These are phyloP conservation scores for Yamadazyma pseudoaaseri DNA, from an alignment of 1,139 yeast genomes.

Conservation along the genomic window DNA sequence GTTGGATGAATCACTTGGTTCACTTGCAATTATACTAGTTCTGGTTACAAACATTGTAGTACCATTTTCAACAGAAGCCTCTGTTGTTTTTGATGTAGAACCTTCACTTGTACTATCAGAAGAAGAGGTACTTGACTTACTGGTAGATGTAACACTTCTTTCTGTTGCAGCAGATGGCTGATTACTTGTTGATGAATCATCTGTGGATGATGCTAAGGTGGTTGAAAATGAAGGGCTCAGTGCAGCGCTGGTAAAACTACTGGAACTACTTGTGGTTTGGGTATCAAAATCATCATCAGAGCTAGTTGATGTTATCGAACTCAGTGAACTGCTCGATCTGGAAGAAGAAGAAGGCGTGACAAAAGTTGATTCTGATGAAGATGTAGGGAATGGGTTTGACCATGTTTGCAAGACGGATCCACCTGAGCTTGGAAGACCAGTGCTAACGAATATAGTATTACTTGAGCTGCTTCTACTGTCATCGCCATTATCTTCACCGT, in stretches of 20 bases:
- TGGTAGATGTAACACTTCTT: slow-evolving; percentile 1
- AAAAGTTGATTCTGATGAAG: too few relatives aligned
- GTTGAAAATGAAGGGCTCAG: neutral
- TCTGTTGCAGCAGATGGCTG: slow-evolving; percentile 3
- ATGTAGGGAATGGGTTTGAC: too few relatives aligned
- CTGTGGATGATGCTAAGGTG: neutral
- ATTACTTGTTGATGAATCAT: neutral
- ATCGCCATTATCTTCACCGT: slow-evolving; percentile 4
- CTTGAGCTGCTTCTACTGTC: too few relatives aligned
- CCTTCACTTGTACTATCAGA: neutral
- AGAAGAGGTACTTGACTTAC: neutral
- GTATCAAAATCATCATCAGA: too few relatives aligned
- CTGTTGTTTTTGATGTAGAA: slow-evolving; percentile 24
- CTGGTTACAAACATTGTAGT: slow-evolving; percentile 38
- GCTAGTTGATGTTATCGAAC: too few relatives aligned
- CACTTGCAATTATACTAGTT: slow-evolving; percentile 29
- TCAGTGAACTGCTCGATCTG: too few relatives aligned
- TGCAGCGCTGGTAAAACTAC: slow-evolving; percentile 1
- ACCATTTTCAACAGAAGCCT: slow-evolving; percentile 35
- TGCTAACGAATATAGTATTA: too few relatives aligned
- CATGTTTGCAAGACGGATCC: too few relatives aligned
- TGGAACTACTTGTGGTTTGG: slow-evolving; percentile 1
- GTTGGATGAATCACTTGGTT: slow-evolving; percentile 28
- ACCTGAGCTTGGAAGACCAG: too few relatives aligned
- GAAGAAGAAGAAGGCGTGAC: too few relatives aligned